These are phyloP conservation scores for Malus hybrid DNA, from an alignment of 331 rosid species.

Conservation along the genomic window DNA sequence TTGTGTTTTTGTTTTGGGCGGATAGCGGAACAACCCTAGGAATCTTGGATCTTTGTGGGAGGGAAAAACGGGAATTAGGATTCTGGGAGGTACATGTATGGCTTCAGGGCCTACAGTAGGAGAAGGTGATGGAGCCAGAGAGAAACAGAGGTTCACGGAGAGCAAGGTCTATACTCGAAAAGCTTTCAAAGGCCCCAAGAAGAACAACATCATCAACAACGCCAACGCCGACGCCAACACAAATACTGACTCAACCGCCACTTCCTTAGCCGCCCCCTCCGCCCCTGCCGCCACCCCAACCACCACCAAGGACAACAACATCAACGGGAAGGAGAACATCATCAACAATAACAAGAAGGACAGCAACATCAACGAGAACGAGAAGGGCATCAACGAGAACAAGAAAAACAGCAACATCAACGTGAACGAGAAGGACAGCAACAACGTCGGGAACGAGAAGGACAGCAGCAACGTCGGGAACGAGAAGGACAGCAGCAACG, in stretches of 20 bases:
- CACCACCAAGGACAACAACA: neutral
- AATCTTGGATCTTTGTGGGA: conserved; percentile 11
- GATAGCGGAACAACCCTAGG: conserved; percentile 24
- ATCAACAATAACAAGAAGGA: no score
- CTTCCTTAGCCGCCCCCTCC: neutral
- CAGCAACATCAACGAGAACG: no score
- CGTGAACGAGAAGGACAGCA: no score
- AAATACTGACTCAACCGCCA: conserved; percentile 2
- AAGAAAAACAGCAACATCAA: no score
- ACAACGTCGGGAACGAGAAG: no score
- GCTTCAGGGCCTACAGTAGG: conserved; percentile 76
- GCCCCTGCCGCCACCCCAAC: neutral
- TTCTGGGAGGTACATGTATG: conserved; percentile 77
- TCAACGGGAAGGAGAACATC: no score
- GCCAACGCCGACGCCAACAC: conserved; percentile 2
- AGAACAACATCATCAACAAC: conserved; percentile 20
- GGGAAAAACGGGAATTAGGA: conserved; percentile 37
- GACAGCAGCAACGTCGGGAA: no score
- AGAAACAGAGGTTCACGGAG: conserved; percentile 59
- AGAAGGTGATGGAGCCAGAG: conserved; percentile 60
- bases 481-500: no score
- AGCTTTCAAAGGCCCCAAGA: conserved; percentile 50
- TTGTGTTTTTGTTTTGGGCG: neutral
- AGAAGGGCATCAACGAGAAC: no score
- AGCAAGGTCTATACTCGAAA: conserved; percentile 73